Base-by-base conservation (phyloP, 306 rosid genomes). In the Gastrolobium bilobum region DNA sequence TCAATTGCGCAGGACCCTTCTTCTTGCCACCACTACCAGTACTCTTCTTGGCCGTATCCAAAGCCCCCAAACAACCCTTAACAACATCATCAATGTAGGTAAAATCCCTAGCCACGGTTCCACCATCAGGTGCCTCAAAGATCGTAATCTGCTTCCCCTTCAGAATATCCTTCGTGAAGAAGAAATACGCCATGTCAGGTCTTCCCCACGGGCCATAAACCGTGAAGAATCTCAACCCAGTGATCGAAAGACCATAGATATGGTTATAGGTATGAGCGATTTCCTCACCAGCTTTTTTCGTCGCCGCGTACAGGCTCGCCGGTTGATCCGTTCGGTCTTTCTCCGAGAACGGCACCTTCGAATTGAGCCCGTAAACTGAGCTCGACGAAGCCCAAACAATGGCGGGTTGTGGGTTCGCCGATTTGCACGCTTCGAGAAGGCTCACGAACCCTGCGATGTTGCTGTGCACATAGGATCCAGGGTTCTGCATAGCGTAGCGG, bases 131-230 rank as follows among this genome's bases (percentile, higher is more conserved):
- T 0, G 93, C 85, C 51, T 93, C 90, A 48, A 86, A 93, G 29
- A 93, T 83, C 0, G 91, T 80, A 64, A 91, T 87, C 4, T 82
- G 73, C 74, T 90, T 93, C 68, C 98, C 89, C 52, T 87, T 91
- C 6, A 93, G 80, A 76, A 93, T 93, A 52, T 93, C 91, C 76
- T 85, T 91, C 1, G 96, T 89, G 59, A 93, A 93, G 60, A 86
- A 93, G 83, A 88, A 93, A 79, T 93, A 93, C 0, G 97, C 93
- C 98, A 93, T 93, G 63, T 91, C 93, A n/a, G 98, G 98, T n/a
- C 97, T 82, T 8, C 97, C 97, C 95, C 97, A 93, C 0, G 96
- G 98, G 31, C 98, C 98, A 59, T 91, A 93, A 13, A 93, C 97
- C 0, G 98, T 93, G 81, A 93, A 91, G 79, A 91, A 93, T 10